phyloP scores from a whole-genome alignment of 495 filamentous ascomycete genomes.

The Daldinia concentrica region DNA sequence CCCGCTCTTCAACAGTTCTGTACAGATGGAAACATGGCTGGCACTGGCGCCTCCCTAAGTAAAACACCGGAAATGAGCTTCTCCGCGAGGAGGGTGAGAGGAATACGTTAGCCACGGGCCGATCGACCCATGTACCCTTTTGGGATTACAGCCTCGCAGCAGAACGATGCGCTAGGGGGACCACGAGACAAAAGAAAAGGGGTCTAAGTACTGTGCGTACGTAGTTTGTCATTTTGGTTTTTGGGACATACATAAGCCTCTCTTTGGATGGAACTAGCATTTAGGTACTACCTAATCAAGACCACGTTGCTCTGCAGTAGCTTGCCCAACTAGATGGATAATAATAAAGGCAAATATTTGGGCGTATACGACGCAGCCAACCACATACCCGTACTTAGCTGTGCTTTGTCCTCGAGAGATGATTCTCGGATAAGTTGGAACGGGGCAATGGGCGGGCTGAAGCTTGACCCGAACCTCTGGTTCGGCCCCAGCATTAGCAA shows the following conservation, averaged over 20 bases:
- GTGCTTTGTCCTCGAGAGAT: constrained; percentile 16
- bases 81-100: constrained; percentile 26
- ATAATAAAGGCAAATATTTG: constrained; percentile 14
- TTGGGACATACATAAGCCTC: constrained; percentile 23
- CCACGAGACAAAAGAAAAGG: background rate
- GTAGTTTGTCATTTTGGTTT: constrained; percentile 4
- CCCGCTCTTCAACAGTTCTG: constrained; percentile 10
- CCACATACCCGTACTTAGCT: constrained; percentile 5
- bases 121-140: constrained; percentile 15
- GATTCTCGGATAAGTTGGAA: constrained; percentile 11
- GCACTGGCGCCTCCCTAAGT: constrained; percentile 27
- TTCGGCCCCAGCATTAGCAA: constrained; percentile 1
- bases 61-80: constrained; percentile 40
- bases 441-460: constrained; percentile 6
- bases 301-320: constrained; percentile 34
- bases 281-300: constrained; percentile 1
- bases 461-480: constrained; percentile 22
- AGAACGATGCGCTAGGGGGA: constrained; percentile 12
- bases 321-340: constrained; percentile 2
- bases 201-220: background rate
- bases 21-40: constrained; percentile 26
- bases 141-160: constrained; percentile 23
- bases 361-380: constrained; percentile 23
- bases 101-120: constrained; percentile 15
- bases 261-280: constrained; percentile 5